Conservation (phyloP, 805 yeast species). For the Jamesozyma jinghongensis region DNA sequence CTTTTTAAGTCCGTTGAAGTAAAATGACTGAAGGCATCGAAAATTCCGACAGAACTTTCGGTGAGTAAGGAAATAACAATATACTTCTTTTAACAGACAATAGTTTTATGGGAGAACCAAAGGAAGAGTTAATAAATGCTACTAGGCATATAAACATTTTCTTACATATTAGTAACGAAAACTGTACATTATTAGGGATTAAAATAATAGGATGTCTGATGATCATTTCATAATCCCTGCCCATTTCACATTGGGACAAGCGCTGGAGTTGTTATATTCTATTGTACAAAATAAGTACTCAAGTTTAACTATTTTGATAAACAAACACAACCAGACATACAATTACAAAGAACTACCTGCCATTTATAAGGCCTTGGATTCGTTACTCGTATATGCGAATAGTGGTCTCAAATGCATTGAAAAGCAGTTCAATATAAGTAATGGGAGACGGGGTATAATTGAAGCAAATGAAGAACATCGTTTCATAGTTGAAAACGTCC, state of each 20-base stretch:
- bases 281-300: constrained; percentile 20
- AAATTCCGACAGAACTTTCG: no score
- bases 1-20: no score
- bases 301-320: constrained; percentile 10
- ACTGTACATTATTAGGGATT: not conserved
- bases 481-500: constrained; percentile 18
- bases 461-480: constrained; percentile 10
- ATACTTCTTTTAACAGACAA: no score
- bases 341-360: constrained; percentile 8
- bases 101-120: no score
- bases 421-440: constrained; percentile 12
- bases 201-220: constrained; percentile 12
- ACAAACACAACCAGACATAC: constrained; percentile 3
- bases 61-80: no score
- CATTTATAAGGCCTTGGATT: constrained; percentile 12
- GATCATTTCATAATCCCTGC: constrained; percentile 25
- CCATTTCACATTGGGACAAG: constrained; percentile 23
- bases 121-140: no score
- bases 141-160: no score
- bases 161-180: no score
- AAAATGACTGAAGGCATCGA: no score
- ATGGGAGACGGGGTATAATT: constrained; percentile 9
- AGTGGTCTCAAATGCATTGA: constrained; percentile 21
- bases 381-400: constrained; percentile 17
- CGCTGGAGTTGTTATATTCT: constrained; percentile 23